Evolutionary conservation across 805 yeast genomes (phyloP).

Genomic region (Lipomyces mesembrius): DNA sequence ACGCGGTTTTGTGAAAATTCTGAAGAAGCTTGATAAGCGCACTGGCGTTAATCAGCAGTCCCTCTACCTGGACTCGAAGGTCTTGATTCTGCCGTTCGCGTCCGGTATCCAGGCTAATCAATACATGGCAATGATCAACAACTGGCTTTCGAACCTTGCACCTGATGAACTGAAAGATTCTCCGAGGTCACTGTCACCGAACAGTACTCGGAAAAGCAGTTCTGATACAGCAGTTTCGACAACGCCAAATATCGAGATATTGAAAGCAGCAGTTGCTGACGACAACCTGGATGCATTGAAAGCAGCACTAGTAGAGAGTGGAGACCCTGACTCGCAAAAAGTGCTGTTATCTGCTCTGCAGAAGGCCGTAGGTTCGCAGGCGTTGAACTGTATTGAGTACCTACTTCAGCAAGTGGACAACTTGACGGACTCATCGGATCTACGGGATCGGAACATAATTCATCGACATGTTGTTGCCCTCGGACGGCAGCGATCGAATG

Average conservation of each 20-base stretch:
- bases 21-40: slow-evolving; percentile 90
- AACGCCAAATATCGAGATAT: slow-evolving; percentile 15
- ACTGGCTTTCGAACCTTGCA: slow-evolving; percentile 57
- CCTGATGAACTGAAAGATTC: slow-evolving; percentile 41
- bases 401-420: slow-evolving; percentile 57
- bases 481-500: slow-evolving; percentile 50
- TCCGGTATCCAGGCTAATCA: slow-evolving; percentile 64
- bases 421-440: slow-evolving; percentile 68
- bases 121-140: slow-evolving; percentile 58
- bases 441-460: slow-evolving; percentile 80
- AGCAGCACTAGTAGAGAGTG: slow-evolving; percentile 47
- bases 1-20: slow-evolving; percentile 84
- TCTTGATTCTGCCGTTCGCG: slow-evolving; percentile 76
- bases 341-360: slow-evolving; percentile 62
- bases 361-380: slow-evolving; percentile 62
- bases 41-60: slow-evolving; percentile 62
- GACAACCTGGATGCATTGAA: slow-evolving; percentile 33
- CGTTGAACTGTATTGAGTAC: slow-evolving; percentile 62
- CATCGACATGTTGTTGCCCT: slow-evolving; percentile 81
- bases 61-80: slow-evolving; percentile 65
- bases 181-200: slow-evolving; percentile 11
- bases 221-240: not conserved
- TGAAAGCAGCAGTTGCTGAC: slow-evolving; percentile 17
- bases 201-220: not conserved
- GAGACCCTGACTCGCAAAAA: slow-evolving; percentile 26